phyloP scores from a whole-genome alignment of 2,329 filamentous ascomycete species.

The Magnaporthiopsis rhizophila region DNA sequence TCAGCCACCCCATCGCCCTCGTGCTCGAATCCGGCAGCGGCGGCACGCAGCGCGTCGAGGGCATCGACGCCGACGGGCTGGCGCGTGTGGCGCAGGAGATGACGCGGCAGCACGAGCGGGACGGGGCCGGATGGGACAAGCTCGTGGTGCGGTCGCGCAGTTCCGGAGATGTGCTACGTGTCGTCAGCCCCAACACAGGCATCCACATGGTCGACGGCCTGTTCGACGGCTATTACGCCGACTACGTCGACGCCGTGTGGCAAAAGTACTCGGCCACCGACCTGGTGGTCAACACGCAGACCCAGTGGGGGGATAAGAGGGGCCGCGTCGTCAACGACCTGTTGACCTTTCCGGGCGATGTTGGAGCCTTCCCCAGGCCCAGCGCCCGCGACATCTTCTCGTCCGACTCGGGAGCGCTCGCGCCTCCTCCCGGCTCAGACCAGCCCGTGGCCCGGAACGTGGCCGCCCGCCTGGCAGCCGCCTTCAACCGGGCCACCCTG shows the following conservation, averaged over 20 bases:
- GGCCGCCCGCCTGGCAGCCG: slow-evolving; percentile 65
- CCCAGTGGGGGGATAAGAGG: slow-evolving; percentile 38
- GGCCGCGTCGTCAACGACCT: slow-evolving; percentile 31
- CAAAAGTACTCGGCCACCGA: slow-evolving; percentile 33
- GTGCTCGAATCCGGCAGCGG: slow-evolving; percentile 40
- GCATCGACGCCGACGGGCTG: slow-evolving; percentile 39
- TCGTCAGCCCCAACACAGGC: slow-evolving; percentile 45
- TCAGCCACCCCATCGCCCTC: slow-evolving; percentile 55
- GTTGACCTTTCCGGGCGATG: slow-evolving; percentile 30
- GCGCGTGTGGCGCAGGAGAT: slow-evolving; percentile 35
- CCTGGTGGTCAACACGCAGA: slow-evolving; percentile 47
- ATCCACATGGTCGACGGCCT: slow-evolving; percentile 28
- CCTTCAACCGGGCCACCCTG: slow-evolving; percentile 67
- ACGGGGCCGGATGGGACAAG: slow-evolving; percentile 43
- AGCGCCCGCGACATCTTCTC: slow-evolving; percentile 41
- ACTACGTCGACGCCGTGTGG: slow-evolving; percentile 46
- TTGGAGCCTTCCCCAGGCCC: slow-evolving; percentile 37
- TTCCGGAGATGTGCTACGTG: slow-evolving; percentile 32
- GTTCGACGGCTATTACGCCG: slow-evolving; percentile 41
- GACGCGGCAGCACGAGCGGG: slow-evolving; percentile 33
- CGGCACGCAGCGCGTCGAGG: slow-evolving; percentile 35
- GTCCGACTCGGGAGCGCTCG: slow-evolving; percentile 51
- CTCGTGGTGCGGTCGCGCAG: slow-evolving; percentile 35
- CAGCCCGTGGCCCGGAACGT: slow-evolving; percentile 27
- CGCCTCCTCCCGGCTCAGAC: slow-evolving; percentile 11